Conservation (phyloP, 2,329 filamentous ascomycete genomes). For the Chaetomiaceae sp. region DNA sequence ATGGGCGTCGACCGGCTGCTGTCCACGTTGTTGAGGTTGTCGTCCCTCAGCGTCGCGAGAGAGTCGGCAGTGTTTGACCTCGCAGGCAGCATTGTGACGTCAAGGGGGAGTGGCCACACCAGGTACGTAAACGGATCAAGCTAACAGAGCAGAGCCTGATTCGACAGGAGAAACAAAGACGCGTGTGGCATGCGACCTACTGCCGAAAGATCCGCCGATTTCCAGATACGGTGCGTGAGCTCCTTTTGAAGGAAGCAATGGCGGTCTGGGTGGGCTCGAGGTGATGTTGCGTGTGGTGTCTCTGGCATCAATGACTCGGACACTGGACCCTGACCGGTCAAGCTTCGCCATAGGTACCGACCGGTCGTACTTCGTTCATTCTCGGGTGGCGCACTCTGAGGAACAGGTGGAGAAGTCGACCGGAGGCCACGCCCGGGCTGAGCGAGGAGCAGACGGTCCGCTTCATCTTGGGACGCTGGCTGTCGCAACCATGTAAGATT, state of each 20-base stretch:
- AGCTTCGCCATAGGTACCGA: not conserved
- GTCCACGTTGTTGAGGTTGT: slow-evolving; percentile 3
- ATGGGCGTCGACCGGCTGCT: slow-evolving; percentile 9
- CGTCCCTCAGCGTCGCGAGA: slow-evolving; percentile 10
- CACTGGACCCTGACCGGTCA: no score
- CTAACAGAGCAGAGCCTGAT: not conserved
- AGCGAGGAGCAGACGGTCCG: no score
- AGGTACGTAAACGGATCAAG: not conserved
- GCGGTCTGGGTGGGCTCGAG: not conserved
- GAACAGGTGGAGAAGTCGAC: no score
- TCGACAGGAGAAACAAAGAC: not conserved
- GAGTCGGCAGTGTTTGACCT: slow-evolving; percentile 13
- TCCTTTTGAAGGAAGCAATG: no score
- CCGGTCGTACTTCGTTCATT: not conserved
- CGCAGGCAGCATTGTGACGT: slow-evolving; percentile 8
- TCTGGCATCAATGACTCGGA: no score
- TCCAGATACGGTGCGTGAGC: not conserved
- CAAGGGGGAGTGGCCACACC: not conserved
- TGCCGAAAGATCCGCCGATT: not conserved
- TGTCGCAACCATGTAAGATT: not conserved
- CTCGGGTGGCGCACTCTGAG: not conserved
- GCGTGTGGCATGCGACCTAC: not conserved
- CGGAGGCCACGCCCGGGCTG: not conserved
- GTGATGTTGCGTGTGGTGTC: no score
- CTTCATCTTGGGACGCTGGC: not conserved